Base-by-base conservation (phyloP, 768 basidiomycete genomes). In the Phlebiopsis flavidoalba region DNA sequence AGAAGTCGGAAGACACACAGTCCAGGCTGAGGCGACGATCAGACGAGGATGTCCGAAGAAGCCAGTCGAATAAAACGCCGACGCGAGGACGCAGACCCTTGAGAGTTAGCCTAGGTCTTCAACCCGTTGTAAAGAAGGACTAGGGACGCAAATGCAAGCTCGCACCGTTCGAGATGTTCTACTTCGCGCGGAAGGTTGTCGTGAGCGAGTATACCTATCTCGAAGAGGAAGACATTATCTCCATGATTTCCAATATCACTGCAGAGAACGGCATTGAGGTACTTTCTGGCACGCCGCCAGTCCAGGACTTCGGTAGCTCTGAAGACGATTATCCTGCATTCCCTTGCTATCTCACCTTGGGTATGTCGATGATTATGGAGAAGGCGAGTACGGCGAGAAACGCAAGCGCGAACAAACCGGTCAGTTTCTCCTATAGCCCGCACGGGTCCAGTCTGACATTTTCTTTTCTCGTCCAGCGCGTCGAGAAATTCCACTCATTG, bases 401-500 rank as follows among this genome's bases (percentile, higher is more conserved):
- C 85, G 93, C 22, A 83, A 83, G 53, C 79, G 86, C 51, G 93
- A 96, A 61, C 89, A 90, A 70, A 97, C 95, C 21, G 87, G 91
- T 89, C 72, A 60, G 77, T 60, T 12, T 37, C 58, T 65, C 22
- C 40, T 53, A n/a, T 37, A 21, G 36, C 19, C 37, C 24, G 49
- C 22, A 43, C 54, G 5, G 8, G n/a, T 12, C 40, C 12, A 8
- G 24, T 31, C 63, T 75, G n/a, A 76, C 56, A 43, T 5, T 46
- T 36, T 17, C 59, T 36, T n/a, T n/a, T n/a, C n/a, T n/a, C n/a
- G n/a, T 65, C 22, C 65, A 93, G 91, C 84, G n/a, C 61, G 93
- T 89, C 55, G 95, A 98, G 73, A 84, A 86, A 64, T 98, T 98
- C 81, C 94, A 97, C 71, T 95, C 95, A 1, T 98, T 94, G n/a